Base-by-base conservation (phyloP, 371 early-diverging fungal genomes). In the Lichtheimia ramosa region DNA sequence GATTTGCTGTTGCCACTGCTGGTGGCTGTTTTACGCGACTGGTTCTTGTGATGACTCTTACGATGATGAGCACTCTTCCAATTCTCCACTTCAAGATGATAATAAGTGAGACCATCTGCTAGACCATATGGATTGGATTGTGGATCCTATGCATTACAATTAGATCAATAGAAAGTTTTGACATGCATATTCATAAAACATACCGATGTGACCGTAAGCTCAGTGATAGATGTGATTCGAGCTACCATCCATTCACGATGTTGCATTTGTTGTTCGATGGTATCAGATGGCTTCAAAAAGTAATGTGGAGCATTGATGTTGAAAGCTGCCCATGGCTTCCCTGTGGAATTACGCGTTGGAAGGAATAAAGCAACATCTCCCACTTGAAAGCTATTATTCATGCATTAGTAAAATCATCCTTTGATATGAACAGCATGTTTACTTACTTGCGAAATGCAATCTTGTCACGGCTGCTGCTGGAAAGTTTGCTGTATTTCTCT, bases 281-380 rank as follows among this genome's bases (percentile, higher is more conserved):
- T 63, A 0, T 77, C 83, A 0, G 83, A 79, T 42, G 77, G 69
- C 23, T 79, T 73, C 68, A 92, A 70, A 63, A 90, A 92, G 62
- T 85, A 88, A 64, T 92, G 86, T 4, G 92, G 92, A 2, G 85
- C 76, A 58, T 85, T 84, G 64, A 91, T 84, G 51, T 92, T 89
- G 74, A 92, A 92, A 0, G 92, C 92, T 0, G 88, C 89, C 91
- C 92, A 92, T 0, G 88, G 82, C 41, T 81, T 86, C n/a, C 87
- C 85, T 28, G 79, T 74, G 0, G 86, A 83, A 57, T 90, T 87
- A 6, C 89, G 73, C 5, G 90, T 89, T 0, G 93, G 93, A 16
- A 91, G 70, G 61, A 92, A 91, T 14, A 92, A 65, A 7, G 86
- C 88, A 21, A 92, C 66, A 58, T 91, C 91, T 16, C 86, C 84